These are phyloP conservation scores for Ciborinia camelliae DNA, from an alignment of 2,329 filamentous ascomycete species.

Conservation along the genomic window DNA sequence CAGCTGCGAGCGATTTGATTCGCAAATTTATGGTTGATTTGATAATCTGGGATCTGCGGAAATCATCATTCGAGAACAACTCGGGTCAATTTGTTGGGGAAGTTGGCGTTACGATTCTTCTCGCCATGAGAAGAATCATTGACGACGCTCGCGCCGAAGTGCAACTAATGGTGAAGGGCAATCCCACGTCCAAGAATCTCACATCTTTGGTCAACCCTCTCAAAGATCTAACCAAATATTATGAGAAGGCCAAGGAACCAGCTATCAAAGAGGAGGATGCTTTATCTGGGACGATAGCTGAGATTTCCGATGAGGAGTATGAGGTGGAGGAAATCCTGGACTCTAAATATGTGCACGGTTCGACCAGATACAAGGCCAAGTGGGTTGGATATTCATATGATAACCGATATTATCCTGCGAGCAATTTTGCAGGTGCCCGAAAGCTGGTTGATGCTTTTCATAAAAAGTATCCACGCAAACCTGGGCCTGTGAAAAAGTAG, in stretches of 20 bases:
- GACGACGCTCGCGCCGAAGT: not conserved
- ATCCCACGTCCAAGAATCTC: not conserved
- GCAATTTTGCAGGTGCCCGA: not conserved
- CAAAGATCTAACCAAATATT: not conserved
- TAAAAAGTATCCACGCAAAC: not conserved
- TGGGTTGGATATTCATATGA: not conserved
- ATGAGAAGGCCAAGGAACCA: not conserved
- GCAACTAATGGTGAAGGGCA: not conserved
- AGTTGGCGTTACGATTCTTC: too few relatives aligned
- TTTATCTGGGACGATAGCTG: not conserved
- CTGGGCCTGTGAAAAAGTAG: not conserved
- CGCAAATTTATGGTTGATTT: slow-evolving; percentile 18
- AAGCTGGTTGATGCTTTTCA: not conserved
- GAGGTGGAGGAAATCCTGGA: not conserved
- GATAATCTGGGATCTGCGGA: not conserved
- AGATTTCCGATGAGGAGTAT: too few relatives aligned
- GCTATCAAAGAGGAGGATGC: not conserved
- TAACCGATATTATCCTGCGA: not conserved
- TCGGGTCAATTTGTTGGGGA: too few relatives aligned
- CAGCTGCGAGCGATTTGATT: not conserved
- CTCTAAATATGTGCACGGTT: not conserved
- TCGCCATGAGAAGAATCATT: not conserved
- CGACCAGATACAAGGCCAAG: not conserved
- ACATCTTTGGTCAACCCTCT: not conserved
- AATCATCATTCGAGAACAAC: not conserved